Evolutionary conservation across 805 yeast species (phyloP), one percentile per base, ranked within the genome.

Genomic region (Nakazawaea anatomiae): DNA sequence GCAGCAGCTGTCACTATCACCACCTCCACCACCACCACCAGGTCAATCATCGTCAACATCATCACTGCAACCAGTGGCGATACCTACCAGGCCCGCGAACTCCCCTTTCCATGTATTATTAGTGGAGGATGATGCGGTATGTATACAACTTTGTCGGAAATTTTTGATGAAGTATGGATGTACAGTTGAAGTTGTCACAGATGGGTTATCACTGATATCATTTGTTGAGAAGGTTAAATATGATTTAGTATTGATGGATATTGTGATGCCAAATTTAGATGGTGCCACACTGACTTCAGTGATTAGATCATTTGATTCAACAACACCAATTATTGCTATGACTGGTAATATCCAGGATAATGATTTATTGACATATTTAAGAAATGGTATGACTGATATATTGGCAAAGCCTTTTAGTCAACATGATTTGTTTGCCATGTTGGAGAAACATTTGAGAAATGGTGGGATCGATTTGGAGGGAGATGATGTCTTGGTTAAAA

Each of bases 321-420:
- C 77, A 49, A 89, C 97, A 0, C 98, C 98, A 10, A 88, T 94
- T 55, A 85, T 94, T 57, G 95, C 96, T 32, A 89, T 89, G 96
- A 89, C 96, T 1, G 95, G 96, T 40, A 89, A 89, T 62, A 87
- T 89, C 51, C 85, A 87, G 57, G 88, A 85, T 56, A 82, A 85
- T 57, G 96, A 89, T 65, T 72, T 89, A 52, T 86, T 87, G 44
- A 85, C 83, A 1, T 89, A 87, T 64, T 70, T 88, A 53, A 85
- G 85, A 58, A 89, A 89, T 60, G 97, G 97, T 4, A 90, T 90
- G 89, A 84, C 88, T 52, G 96, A 89, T 66, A 89, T 94, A 38
- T 72, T 94, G 55, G 96, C 96, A 4, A 89, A 94, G 62, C 99
- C 99, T 1, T 94, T 94, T 64, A 86, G 96, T 1, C 89, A 87